phyloP scores from a whole-genome alignment of 345 rosid genomes.

The Lumnitzera racemosa region DNA sequence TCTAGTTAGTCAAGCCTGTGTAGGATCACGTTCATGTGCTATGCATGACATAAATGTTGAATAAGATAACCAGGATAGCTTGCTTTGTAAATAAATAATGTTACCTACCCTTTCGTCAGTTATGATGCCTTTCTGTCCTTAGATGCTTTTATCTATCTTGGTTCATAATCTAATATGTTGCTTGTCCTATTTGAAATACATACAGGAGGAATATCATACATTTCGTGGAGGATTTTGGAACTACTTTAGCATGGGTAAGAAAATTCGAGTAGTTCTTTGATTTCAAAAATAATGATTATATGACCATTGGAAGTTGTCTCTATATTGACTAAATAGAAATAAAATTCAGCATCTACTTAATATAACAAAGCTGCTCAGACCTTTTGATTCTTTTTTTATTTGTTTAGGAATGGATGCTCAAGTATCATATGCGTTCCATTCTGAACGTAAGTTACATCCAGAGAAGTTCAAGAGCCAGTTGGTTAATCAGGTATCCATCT shows the following conservation, averaged over 20 bases:
- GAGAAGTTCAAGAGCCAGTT: slow-evolving; percentile 65
- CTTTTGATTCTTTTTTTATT: background rate
- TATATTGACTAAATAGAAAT: no score
- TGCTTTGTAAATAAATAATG: no score
- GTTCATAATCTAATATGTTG: slow-evolving; percentile 5
- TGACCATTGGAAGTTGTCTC: background rate
- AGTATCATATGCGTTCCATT: slow-evolving; percentile 67
- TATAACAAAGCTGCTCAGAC: no score
- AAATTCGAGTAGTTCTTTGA: background rate
- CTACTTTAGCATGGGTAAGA: slow-evolving; percentile 77
- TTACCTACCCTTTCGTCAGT: no score
- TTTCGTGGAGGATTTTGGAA: slow-evolving; percentile 87
- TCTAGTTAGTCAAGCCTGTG: no score
- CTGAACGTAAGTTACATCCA: slow-evolving; percentile 57
- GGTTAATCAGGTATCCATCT: slow-evolving; percentile 42
- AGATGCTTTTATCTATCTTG: background rate
- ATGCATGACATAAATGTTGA: no score
- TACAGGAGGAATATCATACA: slow-evolving; percentile 57
- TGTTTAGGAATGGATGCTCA: slow-evolving; percentile 74
- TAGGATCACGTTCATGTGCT: no score
- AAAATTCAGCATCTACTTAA: no score
- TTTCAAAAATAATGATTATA: background rate
- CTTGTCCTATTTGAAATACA: slow-evolving; percentile 7
- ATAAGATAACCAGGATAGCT: no score
- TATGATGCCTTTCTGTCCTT: background rate